A percentile compares a stretch with the other conserved stretches of the same genome.
Conservation (phyloP, 2,329 filamentous ascomycete species). For the Ceratocystis harringtonii region DNA sequence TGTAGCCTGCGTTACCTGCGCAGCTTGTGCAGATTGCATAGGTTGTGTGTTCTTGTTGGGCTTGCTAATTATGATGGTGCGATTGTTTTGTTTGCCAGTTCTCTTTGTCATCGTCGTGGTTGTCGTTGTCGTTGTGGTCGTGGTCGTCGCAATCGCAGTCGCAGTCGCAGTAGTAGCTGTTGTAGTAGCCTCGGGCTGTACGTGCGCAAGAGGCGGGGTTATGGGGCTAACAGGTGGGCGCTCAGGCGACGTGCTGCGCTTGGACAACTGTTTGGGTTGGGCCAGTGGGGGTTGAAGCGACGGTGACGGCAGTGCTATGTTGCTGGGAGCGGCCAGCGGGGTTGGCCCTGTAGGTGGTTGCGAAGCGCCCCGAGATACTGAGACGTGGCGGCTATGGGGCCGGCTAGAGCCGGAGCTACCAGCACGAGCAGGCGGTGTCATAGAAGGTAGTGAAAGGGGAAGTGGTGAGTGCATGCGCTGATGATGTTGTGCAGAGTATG, state of each 20-base stretch:
- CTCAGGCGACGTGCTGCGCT: conserved; percentile 31
- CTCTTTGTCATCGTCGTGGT: conserved; percentile 13
- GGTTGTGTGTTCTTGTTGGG: not conserved
- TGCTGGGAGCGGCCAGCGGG: conserved; percentile 12
- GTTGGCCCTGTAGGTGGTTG: conserved; percentile 8
- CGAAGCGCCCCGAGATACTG: conserved; percentile 15
- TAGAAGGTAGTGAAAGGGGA: conserved; percentile 13
- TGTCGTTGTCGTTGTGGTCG: too few species aligned
- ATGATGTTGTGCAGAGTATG: conserved; percentile 10
- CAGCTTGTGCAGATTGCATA: conserved; percentile 4
- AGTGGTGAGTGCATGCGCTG: conserved; percentile 16
- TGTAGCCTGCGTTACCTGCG: conserved; percentile 16
- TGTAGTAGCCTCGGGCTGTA: conserved; percentile 19
- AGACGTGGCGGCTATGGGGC: conserved; percentile 20
- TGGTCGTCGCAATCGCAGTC: too few species aligned
- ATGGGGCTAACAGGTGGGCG: conserved; percentile 41
- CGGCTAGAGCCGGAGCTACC: conserved; percentile 24
- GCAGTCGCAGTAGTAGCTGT: too few species aligned
- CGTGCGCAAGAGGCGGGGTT: conserved; percentile 34
- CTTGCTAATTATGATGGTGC: conserved; percentile 10
- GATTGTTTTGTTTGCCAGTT: conserved; percentile 14
- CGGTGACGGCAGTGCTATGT: conserved; percentile 13
- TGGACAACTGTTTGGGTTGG: conserved; percentile 2
- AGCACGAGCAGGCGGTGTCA: conserved; percentile 7
- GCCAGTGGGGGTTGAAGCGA: conserved; percentile 14